A percentile compares a stretch with the other conserved stretches of the same genome.
These are phyloP conservation scores for Mycena pura DNA, from an alignment of 768 basidiomycete species.

Conservation along the genomic window DNA sequence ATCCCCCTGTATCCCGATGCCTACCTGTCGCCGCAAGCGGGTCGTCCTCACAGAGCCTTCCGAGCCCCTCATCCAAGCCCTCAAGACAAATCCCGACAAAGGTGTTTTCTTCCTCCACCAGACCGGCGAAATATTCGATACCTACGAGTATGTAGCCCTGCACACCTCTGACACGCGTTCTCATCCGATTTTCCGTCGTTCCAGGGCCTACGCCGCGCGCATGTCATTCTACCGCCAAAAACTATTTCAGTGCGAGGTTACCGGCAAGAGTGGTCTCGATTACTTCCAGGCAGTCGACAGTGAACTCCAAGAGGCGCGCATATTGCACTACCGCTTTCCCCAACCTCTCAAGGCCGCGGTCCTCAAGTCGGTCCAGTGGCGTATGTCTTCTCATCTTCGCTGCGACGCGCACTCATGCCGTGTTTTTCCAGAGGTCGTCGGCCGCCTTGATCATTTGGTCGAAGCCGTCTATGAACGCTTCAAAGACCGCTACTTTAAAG, in stretches of 20 bases:
- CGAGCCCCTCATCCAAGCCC: constrained; percentile 68
- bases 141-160: constrained; percentile 81
- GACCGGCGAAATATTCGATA: constrained; percentile 97
- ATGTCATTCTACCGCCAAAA: constrained; percentile 95
- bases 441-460: constrained; percentile 92
- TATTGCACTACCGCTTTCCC: constrained; percentile 90
- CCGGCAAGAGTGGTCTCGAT: constrained; percentile 91
- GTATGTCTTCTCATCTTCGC: constrained; percentile 59
- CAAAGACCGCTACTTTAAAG: constrained; percentile 92
- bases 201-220: constrained; percentile 82
- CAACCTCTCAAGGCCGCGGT: constrained; percentile 91
- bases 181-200: constrained; percentile 28
- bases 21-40: constrained; percentile 89
- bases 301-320: constrained; percentile 87
- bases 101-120: constrained; percentile 92
- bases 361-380: constrained; percentile 94
- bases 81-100: constrained; percentile 66
- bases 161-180: constrained; percentile 32
- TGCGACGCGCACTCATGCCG: constrained; percentile 26
- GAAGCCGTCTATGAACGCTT: constrained; percentile 96
- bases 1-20: constrained; percentile 56
- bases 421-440: constrained; percentile 82
- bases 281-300: constrained; percentile 95
- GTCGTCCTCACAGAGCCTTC: constrained; percentile 88
- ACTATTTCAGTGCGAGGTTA: constrained; percentile 97